Evolutionary conservation across 805 yeast species (phyloP).

Genomic region (Candida cerambycidarum): DNA sequence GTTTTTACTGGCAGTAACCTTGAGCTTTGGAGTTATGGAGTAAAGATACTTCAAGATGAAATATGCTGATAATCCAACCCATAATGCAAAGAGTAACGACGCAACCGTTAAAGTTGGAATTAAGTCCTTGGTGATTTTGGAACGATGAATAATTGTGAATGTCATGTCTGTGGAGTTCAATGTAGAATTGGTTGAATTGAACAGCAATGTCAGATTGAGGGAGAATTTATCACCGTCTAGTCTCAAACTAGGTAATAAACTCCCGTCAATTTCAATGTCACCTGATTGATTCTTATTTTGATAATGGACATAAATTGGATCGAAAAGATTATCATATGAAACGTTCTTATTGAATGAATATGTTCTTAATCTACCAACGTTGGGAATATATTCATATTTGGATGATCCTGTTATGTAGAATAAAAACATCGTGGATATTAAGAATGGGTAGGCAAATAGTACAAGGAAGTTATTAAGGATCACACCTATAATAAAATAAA

Average conservation of each 20-base stretch:
- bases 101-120: conserved; percentile 27
- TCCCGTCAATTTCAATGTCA: conserved; percentile 4
- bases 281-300: background rate
- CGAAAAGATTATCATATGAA: conserved; percentile 24
- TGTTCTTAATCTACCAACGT: conserved; percentile 14
- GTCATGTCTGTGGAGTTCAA: background rate
- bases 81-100: conserved; percentile 24
- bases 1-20: conserved; percentile 18
- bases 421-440: conserved; percentile 39
- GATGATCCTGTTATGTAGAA: conserved; percentile 17
- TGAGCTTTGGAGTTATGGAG: conserved; percentile 17
- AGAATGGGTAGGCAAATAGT: conserved; percentile 43
- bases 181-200: background rate
- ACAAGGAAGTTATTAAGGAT: conserved; percentile 30
- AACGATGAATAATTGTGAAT: conserved; percentile 5
- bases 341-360: conserved; percentile 26
- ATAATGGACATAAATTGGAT: conserved; percentile 14
- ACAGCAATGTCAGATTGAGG: background rate
- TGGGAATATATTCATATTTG: conserved; percentile 15
- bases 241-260: background rate
- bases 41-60: conserved; percentile 30
- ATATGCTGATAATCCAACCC: conserved; percentile 21
- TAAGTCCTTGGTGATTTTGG: too few species aligned
- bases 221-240: background rate
- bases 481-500: conserved; percentile 30